Conservation (phyloP, 306 rosid genomes). For the Casuarina equisetifolia region DNA sequence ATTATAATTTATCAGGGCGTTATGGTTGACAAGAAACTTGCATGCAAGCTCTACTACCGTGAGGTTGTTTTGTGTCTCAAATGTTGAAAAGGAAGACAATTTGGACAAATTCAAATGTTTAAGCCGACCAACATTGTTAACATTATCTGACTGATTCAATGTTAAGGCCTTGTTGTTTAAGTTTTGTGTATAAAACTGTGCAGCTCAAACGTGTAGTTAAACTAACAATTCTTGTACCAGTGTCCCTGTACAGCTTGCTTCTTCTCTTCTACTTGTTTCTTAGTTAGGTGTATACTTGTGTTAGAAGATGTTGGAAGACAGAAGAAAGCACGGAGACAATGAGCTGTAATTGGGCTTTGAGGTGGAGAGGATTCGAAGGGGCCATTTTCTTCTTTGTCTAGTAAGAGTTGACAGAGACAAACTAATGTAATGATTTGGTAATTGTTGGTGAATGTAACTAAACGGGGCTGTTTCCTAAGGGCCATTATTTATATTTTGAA, state of each 20-base stretch:
- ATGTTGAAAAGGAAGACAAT: neutral
- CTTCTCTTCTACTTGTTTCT: neutral
- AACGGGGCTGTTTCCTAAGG: neutral
- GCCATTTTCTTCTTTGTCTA: too few relatives aligned
- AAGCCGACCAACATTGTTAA: neutral
- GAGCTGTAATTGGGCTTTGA: slow-evolving; percentile 33
- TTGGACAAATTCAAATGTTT: neutral
- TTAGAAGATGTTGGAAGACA: slow-evolving; percentile 22
- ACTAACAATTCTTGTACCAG: slow-evolving; percentile 18
- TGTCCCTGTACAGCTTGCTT: slow-evolving; percentile 31
- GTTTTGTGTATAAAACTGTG: neutral
- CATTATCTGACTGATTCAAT: neutral
- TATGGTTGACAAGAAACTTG: too few relatives aligned
- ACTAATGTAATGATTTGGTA: neutral
- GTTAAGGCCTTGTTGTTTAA: neutral
- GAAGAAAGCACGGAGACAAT: slow-evolving; percentile 35
- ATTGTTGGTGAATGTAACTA: neutral
- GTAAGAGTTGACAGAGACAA: neutral
- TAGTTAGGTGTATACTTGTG: neutral
- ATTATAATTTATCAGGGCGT: too few relatives aligned
- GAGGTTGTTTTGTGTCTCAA: neutral
- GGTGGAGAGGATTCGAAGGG: neutral
- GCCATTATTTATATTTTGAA: neutral
- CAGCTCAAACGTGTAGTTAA: neutral
- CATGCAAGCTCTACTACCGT: neutral